Evolutionary conservation across 1,139 yeast genomes (phyloP).

Genomic region (Pneumocystis jirovecii): DNA sequence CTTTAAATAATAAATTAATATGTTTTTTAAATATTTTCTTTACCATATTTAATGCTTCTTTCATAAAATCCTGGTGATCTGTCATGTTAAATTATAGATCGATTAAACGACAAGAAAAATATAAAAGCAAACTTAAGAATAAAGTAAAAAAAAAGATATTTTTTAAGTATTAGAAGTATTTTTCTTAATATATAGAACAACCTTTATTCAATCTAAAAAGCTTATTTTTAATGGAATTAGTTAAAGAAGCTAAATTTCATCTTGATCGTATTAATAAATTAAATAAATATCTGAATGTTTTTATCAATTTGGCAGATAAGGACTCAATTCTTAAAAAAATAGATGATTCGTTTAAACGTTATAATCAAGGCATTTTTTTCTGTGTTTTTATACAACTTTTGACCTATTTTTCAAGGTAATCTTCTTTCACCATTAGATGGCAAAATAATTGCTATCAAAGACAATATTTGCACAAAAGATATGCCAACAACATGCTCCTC

Average conservation of each 20-base stretch:
- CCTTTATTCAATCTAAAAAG: conserved; percentile 13
- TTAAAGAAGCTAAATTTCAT: conserved; percentile 17
- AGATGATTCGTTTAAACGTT: conserved; percentile 2
- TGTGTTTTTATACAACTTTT: conserved; percentile 1
- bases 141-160: background rate
- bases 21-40: background rate
- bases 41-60: conserved; percentile 31
- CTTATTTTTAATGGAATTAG: conserved; percentile 24
- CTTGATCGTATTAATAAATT: conserved; percentile 19
- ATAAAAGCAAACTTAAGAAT: background rate
- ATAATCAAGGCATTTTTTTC: background rate
- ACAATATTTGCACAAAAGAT: conserved; percentile 54
- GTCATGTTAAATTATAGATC: conserved; percentile 6
- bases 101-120: conserved; percentile 3
- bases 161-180: too few species aligned
- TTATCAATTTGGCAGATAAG: conserved; percentile 19
- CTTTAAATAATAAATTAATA: conserved; percentile 15
- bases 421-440: conserved; percentile 16
- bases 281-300: conserved; percentile 24
- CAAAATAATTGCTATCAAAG: conserved; percentile 43
- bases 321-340: conserved; percentile 12
- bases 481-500: conserved; percentile 71
- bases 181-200: too few species aligned
- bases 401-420: background rate
- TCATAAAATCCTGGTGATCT: conserved; percentile 31